phyloP scores from a whole-genome alignment of 1,139 yeast genomes.

The Saccharomyces hybrid region DNA sequence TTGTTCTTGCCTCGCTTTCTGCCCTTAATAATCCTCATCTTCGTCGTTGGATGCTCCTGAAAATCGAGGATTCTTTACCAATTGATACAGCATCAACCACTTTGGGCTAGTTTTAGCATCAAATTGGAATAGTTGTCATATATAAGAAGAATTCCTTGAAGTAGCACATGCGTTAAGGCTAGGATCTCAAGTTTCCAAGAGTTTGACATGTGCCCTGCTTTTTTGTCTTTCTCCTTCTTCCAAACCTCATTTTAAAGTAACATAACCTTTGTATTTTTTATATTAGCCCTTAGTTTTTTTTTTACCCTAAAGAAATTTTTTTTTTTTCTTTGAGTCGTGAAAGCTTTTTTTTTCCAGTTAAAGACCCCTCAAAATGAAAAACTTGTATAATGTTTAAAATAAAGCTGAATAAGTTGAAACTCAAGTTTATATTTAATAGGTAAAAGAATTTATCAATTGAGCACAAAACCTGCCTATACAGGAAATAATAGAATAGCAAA shows the following conservation, averaged over 20 bases:
- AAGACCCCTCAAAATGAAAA: background rate
- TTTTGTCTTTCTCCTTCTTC: background rate
- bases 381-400: background rate
- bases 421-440: background rate
- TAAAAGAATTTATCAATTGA: background rate
- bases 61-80: background rate
- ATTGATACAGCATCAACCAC: background rate
- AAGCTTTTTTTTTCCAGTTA: background rate
- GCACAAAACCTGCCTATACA: background rate
- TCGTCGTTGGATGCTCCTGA: background rate
- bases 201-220: background rate
- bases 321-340: background rate
- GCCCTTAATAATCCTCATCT: slow-evolving; percentile 17
- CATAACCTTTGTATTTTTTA: background rate
- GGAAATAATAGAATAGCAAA: background rate
- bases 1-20: slow-evolving; percentile 11
- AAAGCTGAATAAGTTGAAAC: background rate
- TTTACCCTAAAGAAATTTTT: background rate
- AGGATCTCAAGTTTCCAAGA: background rate
- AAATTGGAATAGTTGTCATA: background rate
- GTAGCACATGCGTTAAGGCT: background rate
- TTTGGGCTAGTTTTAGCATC: background rate
- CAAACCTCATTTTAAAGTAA: background rate
- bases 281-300: background rate
- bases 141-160: background rate